phyloP scores from a whole-genome alignment of 2,329 filamentous ascomycete genomes.

The Ramichloridium luteum region DNA sequence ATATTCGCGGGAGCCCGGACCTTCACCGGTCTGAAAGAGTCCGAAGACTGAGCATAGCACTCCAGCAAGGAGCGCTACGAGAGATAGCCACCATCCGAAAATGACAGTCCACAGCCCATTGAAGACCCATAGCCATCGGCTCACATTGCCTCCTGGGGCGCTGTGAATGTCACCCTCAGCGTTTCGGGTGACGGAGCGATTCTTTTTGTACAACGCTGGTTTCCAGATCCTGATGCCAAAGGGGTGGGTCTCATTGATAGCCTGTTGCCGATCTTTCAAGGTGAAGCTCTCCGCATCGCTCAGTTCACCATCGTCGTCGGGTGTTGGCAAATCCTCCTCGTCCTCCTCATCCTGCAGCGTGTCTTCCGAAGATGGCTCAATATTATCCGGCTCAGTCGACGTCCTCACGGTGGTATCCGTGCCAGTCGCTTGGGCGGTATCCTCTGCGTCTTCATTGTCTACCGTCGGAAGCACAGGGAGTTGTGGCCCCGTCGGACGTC shows the following conservation, averaged over 20 bases:
- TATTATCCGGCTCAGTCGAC: constrained; percentile 8
- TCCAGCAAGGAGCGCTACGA: constrained; percentile 62
- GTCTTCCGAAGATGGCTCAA: constrained; percentile 25
- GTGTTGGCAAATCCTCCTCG: constrained; percentile 32
- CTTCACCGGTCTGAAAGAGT: constrained; percentile 52
- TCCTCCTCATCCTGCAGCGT: constrained; percentile 29
- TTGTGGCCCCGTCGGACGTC: constrained; percentile 34
- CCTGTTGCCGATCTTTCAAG: constrained; percentile 87
- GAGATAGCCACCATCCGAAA: constrained; percentile 93
- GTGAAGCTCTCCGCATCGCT: constrained; percentile 98
- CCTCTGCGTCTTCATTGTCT: constrained; percentile 35
- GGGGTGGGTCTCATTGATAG: constrained; percentile 96
- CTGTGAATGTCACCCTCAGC: constrained; percentile 97
- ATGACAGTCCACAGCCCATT: constrained; percentile 82
- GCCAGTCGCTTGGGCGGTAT: constrained; percentile 24
- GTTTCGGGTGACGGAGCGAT: constrained; percentile 87
- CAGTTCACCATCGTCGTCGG: constrained; percentile 55
- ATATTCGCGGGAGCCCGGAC: constrained; percentile 72
- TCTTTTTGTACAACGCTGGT: constrained; percentile 94
- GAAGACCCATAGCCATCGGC: constrained; percentile 70
- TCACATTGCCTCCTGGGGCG: constrained; percentile 76
- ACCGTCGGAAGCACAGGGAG: constrained; percentile 37
- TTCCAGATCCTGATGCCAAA: constrained; percentile 99
- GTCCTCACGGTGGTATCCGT: constrained; percentile 13
- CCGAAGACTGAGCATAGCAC: constrained; percentile 67